Base-by-base conservation (phyloP, 345 rosid genomes). In the Citrus cavaleriei region DNA sequence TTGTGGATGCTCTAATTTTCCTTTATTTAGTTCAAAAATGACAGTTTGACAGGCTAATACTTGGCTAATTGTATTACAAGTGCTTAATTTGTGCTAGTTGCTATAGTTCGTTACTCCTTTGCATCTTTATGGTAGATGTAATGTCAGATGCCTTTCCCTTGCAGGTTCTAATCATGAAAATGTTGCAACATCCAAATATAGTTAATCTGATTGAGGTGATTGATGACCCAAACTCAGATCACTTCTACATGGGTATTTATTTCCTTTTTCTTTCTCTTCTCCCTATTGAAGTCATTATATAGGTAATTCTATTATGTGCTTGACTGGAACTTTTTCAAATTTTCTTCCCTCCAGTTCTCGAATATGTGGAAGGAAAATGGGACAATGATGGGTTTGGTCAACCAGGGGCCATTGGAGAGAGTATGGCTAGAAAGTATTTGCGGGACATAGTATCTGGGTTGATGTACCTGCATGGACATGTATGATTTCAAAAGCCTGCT, bases 191-290 rank as follows among this genome's bases (percentile, higher is more conserved):
- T 84, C 99, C 99, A 80, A 94, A 94, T 83, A 97, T 94, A 51
- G 98, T 97, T 72, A 97, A 97, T 89, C 95, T 97, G 78, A 57
- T 92, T 80, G 98, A 97, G 90, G 98, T 97, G 90, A 97, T 97
- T 86, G 94, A 97, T 93, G 99, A 97, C 89, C 93, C 95, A 22
- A 89, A 84, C 79, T 80, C 93, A 67, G 99, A 97, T 89, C 94
- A 92, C 85, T 97, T 94, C 85, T 97, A 97, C 93, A 94, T 97
- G 98, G 98, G 99, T 96, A 90, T 78, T 74, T 72, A 69, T 76
- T 69, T 42, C 10, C 78, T 66, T 54, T 72, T 66, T 66, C n/a
- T 51, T 40, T 76, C 24, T 24, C 59, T 30, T 69, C 32, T 73
- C 0, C 14, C 46, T 12, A 37, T 38, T 10, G 58, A 34, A 34